These are phyloP conservation scores for Trichoderma afroharzianum DNA, from an alignment of 2,329 filamentous ascomycete species.

Conservation along the genomic window DNA sequence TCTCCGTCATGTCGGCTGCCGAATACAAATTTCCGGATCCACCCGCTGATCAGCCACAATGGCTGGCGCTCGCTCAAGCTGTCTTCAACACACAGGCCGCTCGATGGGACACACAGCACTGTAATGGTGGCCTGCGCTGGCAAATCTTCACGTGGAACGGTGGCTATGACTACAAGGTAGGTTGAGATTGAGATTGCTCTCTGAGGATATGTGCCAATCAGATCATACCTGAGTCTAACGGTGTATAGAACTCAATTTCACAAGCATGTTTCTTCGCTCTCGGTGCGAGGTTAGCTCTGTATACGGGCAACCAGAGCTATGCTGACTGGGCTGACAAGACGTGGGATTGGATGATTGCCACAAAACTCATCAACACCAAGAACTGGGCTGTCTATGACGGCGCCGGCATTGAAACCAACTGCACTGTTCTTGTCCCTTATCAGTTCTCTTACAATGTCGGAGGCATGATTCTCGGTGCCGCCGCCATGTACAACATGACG, in stretches of 20 bases:
- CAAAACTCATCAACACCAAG: conserved; percentile 54
- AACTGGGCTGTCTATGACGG: conserved; percentile 63
- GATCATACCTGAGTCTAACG: neutral
- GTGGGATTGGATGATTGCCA: conserved; percentile 64
- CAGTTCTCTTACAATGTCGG: conserved; percentile 71
- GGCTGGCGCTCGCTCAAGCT: conserved; percentile 70
- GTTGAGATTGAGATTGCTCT: neutral
- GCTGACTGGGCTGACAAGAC: conserved; percentile 70
- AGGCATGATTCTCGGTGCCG: conserved; percentile 61
- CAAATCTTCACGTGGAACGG: conserved; percentile 82
- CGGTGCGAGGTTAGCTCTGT: conserved; percentile 66
- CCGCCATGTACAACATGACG: conserved; percentile 66
- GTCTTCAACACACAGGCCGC: conserved; percentile 76
- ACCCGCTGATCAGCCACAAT: conserved; percentile 53
- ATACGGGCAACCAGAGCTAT: conserved; percentile 75
- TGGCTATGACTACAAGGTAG: conserved; percentile 69
- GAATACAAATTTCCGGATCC: conserved; percentile 66
- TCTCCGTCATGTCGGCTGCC: conserved; percentile 66
- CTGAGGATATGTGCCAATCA: too few species aligned
- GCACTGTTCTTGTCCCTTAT: conserved; percentile 54
- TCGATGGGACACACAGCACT: conserved; percentile 67
- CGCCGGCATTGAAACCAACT: conserved; percentile 53
- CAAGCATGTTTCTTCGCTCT: conserved; percentile 62
- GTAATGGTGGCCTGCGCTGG: conserved; percentile 75
- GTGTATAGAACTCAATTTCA: conserved; percentile 64